Conservation (phyloP, 176 grass and related monocot genomes). For the Aegilops sharonensis region DNA sequence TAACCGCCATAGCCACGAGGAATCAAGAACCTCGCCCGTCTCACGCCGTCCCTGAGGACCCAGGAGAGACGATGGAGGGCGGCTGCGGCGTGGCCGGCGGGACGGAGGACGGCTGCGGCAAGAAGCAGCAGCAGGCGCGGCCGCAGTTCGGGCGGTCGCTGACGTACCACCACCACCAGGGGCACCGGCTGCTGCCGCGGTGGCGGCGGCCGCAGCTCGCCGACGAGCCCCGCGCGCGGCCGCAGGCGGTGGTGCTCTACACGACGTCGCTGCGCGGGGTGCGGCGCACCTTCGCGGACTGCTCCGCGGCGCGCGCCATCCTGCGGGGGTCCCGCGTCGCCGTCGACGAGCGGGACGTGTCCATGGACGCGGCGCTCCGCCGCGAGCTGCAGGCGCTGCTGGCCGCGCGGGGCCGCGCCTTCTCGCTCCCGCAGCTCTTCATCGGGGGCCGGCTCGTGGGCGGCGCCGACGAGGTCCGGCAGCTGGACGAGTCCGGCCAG, state of each 20-base stretch:
- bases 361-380: constrained; percentile 81
- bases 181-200: constrained; percentile 35
- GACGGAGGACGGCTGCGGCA: constrained; percentile 25
- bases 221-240: constrained; percentile 50
- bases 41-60: background rate
- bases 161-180: constrained; percentile 72
- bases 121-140: constrained; percentile 46
- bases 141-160: constrained; percentile 61
- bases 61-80: constrained; percentile 30
- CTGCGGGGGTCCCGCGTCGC: constrained; percentile 62
- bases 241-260: constrained; percentile 82
- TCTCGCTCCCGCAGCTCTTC: constrained; percentile 83
- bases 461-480: constrained; percentile 73
- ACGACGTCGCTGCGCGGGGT: constrained; percentile 86
- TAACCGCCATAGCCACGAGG: constrained; percentile 35
- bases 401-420: constrained; percentile 36
- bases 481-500: constrained; percentile 68
- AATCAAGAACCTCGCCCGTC: constrained; percentile 14
- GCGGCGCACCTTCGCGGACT: constrained; percentile 84
- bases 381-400: constrained; percentile 76
- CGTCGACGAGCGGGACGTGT: constrained; percentile 67
- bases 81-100: constrained; percentile 28
- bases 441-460: constrained; percentile 60
- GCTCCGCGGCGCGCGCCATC: constrained; percentile 71
- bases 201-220: constrained; percentile 33